These are phyloP conservation scores for Backusella luteola DNA, from an alignment of 192 early-diverging fungal genomes.

Conservation along the genomic window DNA sequence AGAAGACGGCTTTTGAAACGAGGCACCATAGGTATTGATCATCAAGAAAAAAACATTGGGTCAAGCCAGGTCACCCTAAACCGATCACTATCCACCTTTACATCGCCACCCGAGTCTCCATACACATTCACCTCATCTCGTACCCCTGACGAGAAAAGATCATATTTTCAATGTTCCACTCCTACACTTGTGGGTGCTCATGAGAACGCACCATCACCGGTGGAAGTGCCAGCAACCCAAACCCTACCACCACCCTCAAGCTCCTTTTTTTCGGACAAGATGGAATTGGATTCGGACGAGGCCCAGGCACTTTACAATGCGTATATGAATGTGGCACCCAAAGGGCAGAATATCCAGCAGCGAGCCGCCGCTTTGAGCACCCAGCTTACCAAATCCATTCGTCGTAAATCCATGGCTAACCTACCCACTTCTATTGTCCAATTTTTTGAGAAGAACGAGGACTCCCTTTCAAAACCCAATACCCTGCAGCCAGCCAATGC, in stretches of 20 bases:
- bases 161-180: neutral
- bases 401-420: constrained; percentile 8
- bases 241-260: neutral
- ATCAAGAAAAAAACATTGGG: neutral
- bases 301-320: constrained; percentile 8
- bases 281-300: constrained; percentile 19
- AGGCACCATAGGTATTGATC: neutral
- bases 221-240: neutral
- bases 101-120: neutral
- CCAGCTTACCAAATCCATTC: constrained; percentile 13
- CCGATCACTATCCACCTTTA: neutral
- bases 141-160: neutral
- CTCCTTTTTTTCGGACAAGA: constrained; percentile 23
- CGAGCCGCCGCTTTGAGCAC: constrained; percentile 13
- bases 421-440: neutral
- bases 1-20: neutral
- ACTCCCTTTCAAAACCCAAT: neutral
- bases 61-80: neutral
- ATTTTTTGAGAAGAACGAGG: neutral
- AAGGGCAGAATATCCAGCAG: constrained; percentile 4
- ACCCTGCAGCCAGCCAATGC: neutral
- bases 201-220: neutral
- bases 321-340: neutral
- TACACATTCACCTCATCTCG: neutral
- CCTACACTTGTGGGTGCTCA: neutral